Base-by-base conservation (phyloP, 2,329 filamentous ascomycete species). In the Apiospora hydei region DNA sequence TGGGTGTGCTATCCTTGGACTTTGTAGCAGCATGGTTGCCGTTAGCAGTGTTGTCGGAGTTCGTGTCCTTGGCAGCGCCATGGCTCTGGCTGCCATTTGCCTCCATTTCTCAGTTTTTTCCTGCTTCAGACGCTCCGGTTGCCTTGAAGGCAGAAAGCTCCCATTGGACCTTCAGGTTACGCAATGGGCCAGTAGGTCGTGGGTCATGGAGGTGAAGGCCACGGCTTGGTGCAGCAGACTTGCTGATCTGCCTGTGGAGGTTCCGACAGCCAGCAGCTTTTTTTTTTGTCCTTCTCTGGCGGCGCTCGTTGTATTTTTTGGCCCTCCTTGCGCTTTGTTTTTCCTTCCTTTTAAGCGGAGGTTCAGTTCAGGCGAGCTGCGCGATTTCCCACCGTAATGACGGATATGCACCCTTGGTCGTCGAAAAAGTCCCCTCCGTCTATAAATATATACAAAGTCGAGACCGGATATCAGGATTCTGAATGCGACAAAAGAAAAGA, bases 121-220 rank as follows among this genome's bases (percentile, higher is more conserved):
- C 69, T 73, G 70, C 72, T 73, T 70, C 70, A 73, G 34, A 69
- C 49, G 64, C 47, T 69, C 71, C 70, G 70, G 72, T 70, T 67
- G n/a, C 67, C 70, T 47, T 43, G 46, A 53, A 67, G 51, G 68
- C n/a, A 30, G 49, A 57, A 49, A 43, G 61, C 43, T 73, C 72
- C 72, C 72, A 73, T 73, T 73, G 72, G 72, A 61, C 64, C 53
- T 68, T 61, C 71, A 69, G 46, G 72, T 73, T 73, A 73, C 72
- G 72, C 72, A 73, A 73, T 34, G 70, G 43, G 49, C 67, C 64
- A 47, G 70, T 70, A 68, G 67, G 46, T 73, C 72, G 72, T 71
- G 72, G 72, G 66, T 68, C 72, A 70, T 73, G 46, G 68, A 71
- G 26, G 57, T 44, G 64, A 70, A 69, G 61, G 51, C 61, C 61